These are phyloP conservation scores for Metarhizium anisopliae DNA, from an alignment of 2,329 filamentous ascomycete species.

Conservation along the genomic window DNA sequence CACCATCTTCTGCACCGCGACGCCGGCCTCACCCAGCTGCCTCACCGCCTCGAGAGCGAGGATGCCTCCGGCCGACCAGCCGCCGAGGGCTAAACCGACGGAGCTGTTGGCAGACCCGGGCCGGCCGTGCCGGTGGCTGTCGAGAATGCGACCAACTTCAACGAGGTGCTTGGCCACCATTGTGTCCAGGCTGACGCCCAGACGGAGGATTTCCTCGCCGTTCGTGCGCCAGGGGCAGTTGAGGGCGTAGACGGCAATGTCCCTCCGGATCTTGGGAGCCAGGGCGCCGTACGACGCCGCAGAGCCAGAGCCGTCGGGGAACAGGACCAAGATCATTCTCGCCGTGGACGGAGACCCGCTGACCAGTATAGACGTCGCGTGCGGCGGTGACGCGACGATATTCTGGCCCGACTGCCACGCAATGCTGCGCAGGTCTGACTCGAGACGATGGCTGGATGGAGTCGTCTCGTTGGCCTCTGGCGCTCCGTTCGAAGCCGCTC, in stretches of 20 bases:
- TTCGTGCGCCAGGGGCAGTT: conserved; percentile 16
- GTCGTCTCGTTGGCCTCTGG: background rate
- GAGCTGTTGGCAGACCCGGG: too few species aligned
- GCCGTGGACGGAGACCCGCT: conserved; percentile 6
- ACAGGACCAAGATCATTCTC: conserved; percentile 13
- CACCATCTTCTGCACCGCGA: background rate
- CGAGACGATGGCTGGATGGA: too few species aligned
- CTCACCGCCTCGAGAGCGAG: background rate
- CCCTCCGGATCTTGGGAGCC: background rate
- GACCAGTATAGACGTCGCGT: conserved; percentile 10
- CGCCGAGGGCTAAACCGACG: background rate
- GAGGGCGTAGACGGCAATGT: conserved; percentile 1
- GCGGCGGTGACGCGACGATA: background rate
- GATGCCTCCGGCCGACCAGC: background rate
- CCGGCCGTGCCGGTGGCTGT: background rate
- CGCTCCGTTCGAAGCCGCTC: background rate
- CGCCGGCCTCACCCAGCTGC: background rate
- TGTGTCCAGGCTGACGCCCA: background rate
- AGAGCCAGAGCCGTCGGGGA: conserved; percentile 22
- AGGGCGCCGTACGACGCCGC: conserved; percentile 17
- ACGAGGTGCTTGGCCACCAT: background rate
- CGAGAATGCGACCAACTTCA: background rate
- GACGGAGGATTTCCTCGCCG: background rate
- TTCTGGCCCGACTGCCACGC: too few species aligned
- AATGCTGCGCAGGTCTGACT: too few species aligned